Base-by-base conservation (phyloP, 768 basidiomycete genomes). In the Crassisporium funariophilum region DNA sequence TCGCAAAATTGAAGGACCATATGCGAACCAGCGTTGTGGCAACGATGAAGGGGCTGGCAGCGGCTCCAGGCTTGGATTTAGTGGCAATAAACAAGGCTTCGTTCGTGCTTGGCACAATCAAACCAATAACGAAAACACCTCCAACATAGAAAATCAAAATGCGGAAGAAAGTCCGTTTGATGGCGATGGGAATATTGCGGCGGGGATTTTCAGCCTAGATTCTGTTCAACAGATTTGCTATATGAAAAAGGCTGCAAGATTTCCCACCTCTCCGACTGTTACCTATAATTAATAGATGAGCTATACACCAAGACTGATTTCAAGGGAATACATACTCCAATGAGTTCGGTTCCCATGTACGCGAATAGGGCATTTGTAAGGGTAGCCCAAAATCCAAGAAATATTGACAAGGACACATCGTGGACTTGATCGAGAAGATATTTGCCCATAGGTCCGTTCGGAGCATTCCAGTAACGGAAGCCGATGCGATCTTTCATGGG, bases 351-450 rank as follows among this genome's bases (percentile, higher is more conserved):
- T 22, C 86, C 84, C 47, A 83, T 79, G 61, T 78, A 84, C 11
- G 86, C 83, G 65, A 90, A 89, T 3, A 86, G 70, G 19, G 83
- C 86, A 51, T 84, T 89, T 37, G 80, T 83, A 35, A 88, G 65
- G 3, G 83, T 82, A 12, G 79, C 73, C 80, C 85, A 89, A 60
- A 90, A 85, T 9, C 83, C 85, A 16, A 83, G 71, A 72, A 87
- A 86, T 48, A 76, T 77, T 1, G 79, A 68, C 13, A 81, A 57
- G 39, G 68, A 65, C 4, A 70, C 64, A 48, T 79, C 68, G 54
- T 80, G 74, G 19, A 81, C 79, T 54, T 78, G 68, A 31, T 52
- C 56, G 36, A 69, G 47, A 25, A 83, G 70, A 60, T 81, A 81
- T 43, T 66, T 61, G 23, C 80, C 79, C 78, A 82, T 81, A 1